Evolutionary conservation across 345 rosid genomes (phyloP), one percentile per base, ranked within the genome.

Genomic region (Carallia pectinifolia): DNA sequence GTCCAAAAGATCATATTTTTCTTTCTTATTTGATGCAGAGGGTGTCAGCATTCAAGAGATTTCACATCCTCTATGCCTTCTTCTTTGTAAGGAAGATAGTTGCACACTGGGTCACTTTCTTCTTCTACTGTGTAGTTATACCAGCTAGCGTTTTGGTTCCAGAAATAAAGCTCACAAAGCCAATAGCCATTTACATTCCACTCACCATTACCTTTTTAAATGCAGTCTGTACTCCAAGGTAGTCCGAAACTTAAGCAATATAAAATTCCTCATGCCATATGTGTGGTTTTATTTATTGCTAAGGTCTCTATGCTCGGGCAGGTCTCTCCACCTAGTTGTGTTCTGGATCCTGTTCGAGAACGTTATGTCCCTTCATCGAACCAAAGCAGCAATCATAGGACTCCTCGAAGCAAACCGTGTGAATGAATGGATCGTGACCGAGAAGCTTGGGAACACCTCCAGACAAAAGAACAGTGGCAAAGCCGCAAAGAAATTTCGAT

Each of bases 341-440:
- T 83, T 84, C 31, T 78, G 88, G 88, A 81, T 85, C 62, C 70
- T 87, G 44, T 81, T 85, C 16, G 89, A 85, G 80, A 85, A 81
- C 67, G 74, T 82, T 23, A 84, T 81, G 91, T 83, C 89, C 5
- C 64, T 85, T 18, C 77, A 79, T 56, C 80, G 83, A 70, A 72
- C 84, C n/a, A 87, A 81, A 68, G 86, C 88, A 44, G 74, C 84
- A 10, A 67, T 83, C 9, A 85, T 81, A 74, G 85, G 87, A 2
- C 74, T 87, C 66, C 80, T 78, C 0, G 88, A 83, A 69, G 83
- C 85, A 50, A 83, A 83, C 66, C 74, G 84, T 36, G 84, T 76
- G 33, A 83, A 87, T 37, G 87, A 87, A 78, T 87, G 84, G 90
- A 82, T 85, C 27, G 88, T 83, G 48, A 73, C 76, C 0, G 81